Base-by-base conservation (phyloP, 352 stramenopile genomes). In the Phytopythium boreale region DNA sequence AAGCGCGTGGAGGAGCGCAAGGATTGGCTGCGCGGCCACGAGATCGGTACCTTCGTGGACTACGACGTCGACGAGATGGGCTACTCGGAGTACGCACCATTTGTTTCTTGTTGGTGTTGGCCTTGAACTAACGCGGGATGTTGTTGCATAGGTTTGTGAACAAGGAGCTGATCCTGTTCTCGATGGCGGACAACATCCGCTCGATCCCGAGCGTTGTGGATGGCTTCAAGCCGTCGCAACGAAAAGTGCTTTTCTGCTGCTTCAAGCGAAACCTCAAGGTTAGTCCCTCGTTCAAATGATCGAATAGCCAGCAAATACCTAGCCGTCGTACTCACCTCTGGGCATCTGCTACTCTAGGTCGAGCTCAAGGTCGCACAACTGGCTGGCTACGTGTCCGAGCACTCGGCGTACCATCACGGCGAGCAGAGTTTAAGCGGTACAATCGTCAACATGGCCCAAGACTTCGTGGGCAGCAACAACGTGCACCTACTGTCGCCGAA, bases 401-500 rank as follows among this genome's bases (percentile, higher is more conserved):
- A 99, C 65, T 98, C 97, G 50, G 97, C 97, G 5, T 99, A 99
- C 80, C 97, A 99, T 74, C 97, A 99, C 69, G 97, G 97, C 37
- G 97, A 99, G 77, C 78, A 83, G 36, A 98, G 90, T 68, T 74
- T 99, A 47, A 82, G 97, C 53, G 81, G 89, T 47, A 99, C 97
- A 66, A 98, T 99, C 63, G 90, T 99, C 63, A 96, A 95, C 60
- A 99, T 99, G 97, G 97, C 97, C 0, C 97, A 99, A 73, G 92
- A 99, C 74, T 99, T 98, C 76, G 95, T 99, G 29, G 97, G 97
- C 26, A 98, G 96, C 61, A 99, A 99, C 77, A 99, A 99, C 74
- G 83, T 99, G 12, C 96, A 98, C 62, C 80, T 99, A 12, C 75
- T 99, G 19, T 93, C 88, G 5, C 97, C 97, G 5, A 96, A 91